phyloP scores from a whole-genome alignment of 371 early-diverging fungal genomes.

The Rhizopus microsporus region DNA sequence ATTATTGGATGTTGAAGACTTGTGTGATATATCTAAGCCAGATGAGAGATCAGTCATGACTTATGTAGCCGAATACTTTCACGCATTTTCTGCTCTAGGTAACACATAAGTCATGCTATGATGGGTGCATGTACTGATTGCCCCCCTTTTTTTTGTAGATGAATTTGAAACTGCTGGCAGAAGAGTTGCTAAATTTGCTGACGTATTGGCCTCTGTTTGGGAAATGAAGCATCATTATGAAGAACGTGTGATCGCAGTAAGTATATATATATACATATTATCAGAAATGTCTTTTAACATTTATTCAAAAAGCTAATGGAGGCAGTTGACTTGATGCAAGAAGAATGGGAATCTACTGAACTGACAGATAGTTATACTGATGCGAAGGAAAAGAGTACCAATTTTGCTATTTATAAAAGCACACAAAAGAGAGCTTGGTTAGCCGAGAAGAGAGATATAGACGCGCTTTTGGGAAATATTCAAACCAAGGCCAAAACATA shows the following conservation, averaged over 20 bases:
- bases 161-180: slow-evolving; percentile 90
- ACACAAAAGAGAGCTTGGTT: slow-evolving; percentile 86
- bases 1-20: slow-evolving; percentile 94
- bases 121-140: not conserved
- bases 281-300: not conserved
- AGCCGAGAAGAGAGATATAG: slow-evolving; percentile 86
- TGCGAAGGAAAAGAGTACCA: slow-evolving; percentile 70
- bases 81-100: slow-evolving; percentile 90
- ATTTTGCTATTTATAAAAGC: slow-evolving; percentile 83
- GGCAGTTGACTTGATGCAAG: slow-evolving; percentile 60
- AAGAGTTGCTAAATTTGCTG: slow-evolving; percentile 89
- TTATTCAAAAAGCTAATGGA: slow-evolving; percentile 53
- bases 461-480: slow-evolving; percentile 88
- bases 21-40: slow-evolving; percentile 92
- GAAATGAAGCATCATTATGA: slow-evolving; percentile 93
- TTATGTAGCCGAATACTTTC: slow-evolving; percentile 98
- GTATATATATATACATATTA: slow-evolving; percentile 4
- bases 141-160: slow-evolving; percentile 34
- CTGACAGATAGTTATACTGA: slow-evolving; percentile 74
- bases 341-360: slow-evolving; percentile 64
- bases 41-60: slow-evolving; percentile 98
- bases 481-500: slow-evolving; percentile 95
- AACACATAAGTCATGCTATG: not conserved
- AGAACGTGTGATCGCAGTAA: slow-evolving; percentile 63
- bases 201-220: slow-evolving; percentile 83